Conservation (phyloP, 495 filamentous ascomycete genomes). For the Tuber umbilicatum region DNA sequence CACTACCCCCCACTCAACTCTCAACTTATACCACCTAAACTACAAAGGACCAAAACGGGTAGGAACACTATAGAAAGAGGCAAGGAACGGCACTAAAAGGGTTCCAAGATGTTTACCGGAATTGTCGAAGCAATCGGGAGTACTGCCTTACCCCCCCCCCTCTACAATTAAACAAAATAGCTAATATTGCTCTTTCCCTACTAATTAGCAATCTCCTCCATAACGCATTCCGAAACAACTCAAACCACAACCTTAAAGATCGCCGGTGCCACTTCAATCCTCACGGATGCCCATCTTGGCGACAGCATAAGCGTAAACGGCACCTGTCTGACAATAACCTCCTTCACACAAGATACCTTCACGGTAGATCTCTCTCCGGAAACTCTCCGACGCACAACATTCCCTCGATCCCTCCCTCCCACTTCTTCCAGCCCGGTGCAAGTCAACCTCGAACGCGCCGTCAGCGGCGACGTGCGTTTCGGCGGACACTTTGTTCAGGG, state of each 20-base stretch:
- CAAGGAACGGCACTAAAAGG: background rate
- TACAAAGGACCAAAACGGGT: background rate
- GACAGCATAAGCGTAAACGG: constrained; percentile 94
- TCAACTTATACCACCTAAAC: background rate
- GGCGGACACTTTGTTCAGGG: constrained; percentile 83
- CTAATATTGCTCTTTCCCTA: constrained; percentile 30
- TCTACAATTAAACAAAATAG: constrained; percentile 7
- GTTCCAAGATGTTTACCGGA: constrained; percentile 80
- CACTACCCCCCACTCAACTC: background rate
- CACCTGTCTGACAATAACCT: constrained; percentile 85
- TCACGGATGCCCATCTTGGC: constrained; percentile 74
- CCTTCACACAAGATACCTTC: constrained; percentile 54
- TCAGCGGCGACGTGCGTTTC: constrained; percentile 83
- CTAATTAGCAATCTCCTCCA: constrained; percentile 64
- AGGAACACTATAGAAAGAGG: background rate
- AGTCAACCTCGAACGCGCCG: constrained; percentile 92
- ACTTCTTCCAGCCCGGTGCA: constrained; percentile 32
- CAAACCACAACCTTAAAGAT: constrained; percentile 89
- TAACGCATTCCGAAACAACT: constrained; percentile 71
- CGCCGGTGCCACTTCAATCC: constrained; percentile 62
- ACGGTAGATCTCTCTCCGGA: constrained; percentile 93
- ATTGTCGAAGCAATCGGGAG: constrained; percentile 93
- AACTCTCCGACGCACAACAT: constrained; percentile 91
- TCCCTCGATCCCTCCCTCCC: constrained; percentile 53
- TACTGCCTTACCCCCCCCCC: constrained; percentile 45